A percentile compares a stretch with the other conserved stretches of the same genome.
phyloP scores from a whole-genome alignment of 2,329 filamentous ascomycete species.

The Pyricularia sp. region DNA sequence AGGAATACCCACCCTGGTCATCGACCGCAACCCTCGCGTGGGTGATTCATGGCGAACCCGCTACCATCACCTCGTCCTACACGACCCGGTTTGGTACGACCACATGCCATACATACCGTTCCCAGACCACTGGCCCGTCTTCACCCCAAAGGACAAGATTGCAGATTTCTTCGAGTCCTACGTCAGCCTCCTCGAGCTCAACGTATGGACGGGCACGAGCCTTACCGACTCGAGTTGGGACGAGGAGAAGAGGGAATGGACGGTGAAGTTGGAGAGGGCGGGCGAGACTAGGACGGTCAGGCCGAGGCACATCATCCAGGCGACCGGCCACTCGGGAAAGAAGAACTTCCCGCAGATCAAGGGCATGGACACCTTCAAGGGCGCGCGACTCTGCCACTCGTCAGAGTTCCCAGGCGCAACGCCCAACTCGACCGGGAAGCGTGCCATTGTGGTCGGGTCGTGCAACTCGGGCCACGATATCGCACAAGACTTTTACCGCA shows the following conservation, averaged over 20 bases:
- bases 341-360: slow-evolving; percentile 46
- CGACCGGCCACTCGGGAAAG: slow-evolving; percentile 56
- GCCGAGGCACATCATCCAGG: slow-evolving; percentile 51
- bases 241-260: slow-evolving; percentile 37
- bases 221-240: slow-evolving; percentile 36
- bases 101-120: slow-evolving; percentile 53
- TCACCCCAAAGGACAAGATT: slow-evolving; percentile 60
- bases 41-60: slow-evolving; percentile 53
- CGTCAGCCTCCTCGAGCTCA: slow-evolving; percentile 50
- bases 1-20: slow-evolving; percentile 38
- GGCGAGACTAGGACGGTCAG: slow-evolving; percentile 39
- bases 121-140: slow-evolving; percentile 53
- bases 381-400: slow-evolving; percentile 40
- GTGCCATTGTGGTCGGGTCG: slow-evolving; percentile 42
- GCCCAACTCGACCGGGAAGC: slow-evolving; percentile 25
- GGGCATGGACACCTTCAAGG: slow-evolving; percentile 38
- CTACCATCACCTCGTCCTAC: slow-evolving; percentile 53
- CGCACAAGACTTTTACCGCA: slow-evolving; percentile 43
- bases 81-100: slow-evolving; percentile 51
- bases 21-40: slow-evolving; percentile 43
- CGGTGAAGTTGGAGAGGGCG: slow-evolving; percentile 36
- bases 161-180: slow-evolving; percentile 57
- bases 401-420: slow-evolving; percentile 34
- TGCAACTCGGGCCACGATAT: slow-evolving; percentile 49
- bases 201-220: slow-evolving; percentile 47